These are phyloP conservation scores for Penicillium goetzii DNA, from an alignment of 495 filamentous ascomycete genomes.

Conservation along the genomic window DNA sequence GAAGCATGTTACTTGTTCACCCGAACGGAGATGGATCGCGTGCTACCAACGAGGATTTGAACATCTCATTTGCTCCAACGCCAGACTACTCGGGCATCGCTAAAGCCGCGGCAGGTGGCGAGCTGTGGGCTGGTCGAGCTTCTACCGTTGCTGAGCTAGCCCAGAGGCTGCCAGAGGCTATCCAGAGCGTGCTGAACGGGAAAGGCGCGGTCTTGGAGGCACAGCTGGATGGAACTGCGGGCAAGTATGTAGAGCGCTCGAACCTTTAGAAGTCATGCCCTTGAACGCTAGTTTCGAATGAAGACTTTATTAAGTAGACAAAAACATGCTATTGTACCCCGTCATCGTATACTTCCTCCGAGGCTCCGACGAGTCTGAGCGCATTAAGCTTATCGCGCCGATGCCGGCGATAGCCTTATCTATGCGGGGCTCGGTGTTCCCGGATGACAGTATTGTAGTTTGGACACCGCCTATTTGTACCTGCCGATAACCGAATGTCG, in stretches of 20 bases:
- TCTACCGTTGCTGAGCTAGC: conserved; percentile 65
- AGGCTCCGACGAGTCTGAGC: conserved; percentile 4
- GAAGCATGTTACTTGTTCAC: conserved; percentile 78
- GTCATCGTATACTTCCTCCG: neutral
- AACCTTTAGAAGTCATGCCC: neutral
- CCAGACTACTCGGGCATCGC: conserved; percentile 94
- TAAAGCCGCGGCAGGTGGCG: conserved; percentile 81
- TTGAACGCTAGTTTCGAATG: neutral
- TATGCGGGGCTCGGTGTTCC: conserved; percentile 32
- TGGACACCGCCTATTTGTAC: conserved; percentile 11
- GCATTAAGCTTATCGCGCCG: conserved; percentile 36
- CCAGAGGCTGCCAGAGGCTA: conserved; percentile 62
- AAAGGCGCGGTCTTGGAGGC: conserved; percentile 69
- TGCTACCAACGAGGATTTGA: conserved; percentile 82
- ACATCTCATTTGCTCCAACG: conserved; percentile 82
- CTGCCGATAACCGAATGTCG: neutral
- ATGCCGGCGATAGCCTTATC: conserved; percentile 51
- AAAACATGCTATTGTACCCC: neutral
- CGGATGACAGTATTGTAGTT: conserved; percentile 15
- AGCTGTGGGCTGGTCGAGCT: conserved; percentile 71
- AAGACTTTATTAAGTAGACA: neutral
- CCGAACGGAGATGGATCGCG: conserved; percentile 78
- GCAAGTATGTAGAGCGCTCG: conserved; percentile 42
- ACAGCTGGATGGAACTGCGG: conserved; percentile 50
- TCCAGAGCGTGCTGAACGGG: conserved; percentile 68